These are phyloP conservation scores for Boehmeria nivea DNA, from an alignment of 306 rosid genomes.

Conservation along the genomic window DNA sequence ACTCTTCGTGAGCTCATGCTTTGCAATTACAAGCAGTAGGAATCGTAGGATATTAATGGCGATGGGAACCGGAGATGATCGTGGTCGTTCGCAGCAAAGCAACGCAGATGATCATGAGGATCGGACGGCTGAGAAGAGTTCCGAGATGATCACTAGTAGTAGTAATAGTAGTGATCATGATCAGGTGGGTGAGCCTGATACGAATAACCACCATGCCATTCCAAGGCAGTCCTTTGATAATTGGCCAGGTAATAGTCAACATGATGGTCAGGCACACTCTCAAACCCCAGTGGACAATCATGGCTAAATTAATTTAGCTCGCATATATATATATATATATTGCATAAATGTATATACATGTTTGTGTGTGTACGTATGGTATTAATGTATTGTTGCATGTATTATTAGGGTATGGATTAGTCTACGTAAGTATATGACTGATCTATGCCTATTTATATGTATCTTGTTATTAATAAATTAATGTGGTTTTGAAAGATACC, in stretches of 20 bases:
- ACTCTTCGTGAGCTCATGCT: neutral
- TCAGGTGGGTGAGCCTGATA: conserved; percentile 8
- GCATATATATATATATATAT: neutral
- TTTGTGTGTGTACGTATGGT: neutral
- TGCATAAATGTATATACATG: neutral
- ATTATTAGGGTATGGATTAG: too few species aligned
- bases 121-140: conserved; percentile 7
- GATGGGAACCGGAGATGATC: neutral
- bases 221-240: conserved; percentile 21
- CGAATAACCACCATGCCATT: conserved; percentile 33
- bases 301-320: neutral
- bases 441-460: too few species aligned
- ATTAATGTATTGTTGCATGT: neutral
- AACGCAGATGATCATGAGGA: neutral
- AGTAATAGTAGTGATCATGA: too few species aligned
- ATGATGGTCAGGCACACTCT: conserved; percentile 6
- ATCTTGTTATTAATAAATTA: too few species aligned
- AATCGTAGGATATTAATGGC: neutral
- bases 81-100: neutral
- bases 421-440: too few species aligned
- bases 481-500: too few species aligned
- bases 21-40: neutral
- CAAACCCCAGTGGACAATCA: conserved; percentile 4
- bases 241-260: conserved; percentile 1
- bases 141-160: neutral